These are phyloP conservation scores for Senna siamea DNA, from an alignment of 306 rosid species.

Conservation along the genomic window DNA sequence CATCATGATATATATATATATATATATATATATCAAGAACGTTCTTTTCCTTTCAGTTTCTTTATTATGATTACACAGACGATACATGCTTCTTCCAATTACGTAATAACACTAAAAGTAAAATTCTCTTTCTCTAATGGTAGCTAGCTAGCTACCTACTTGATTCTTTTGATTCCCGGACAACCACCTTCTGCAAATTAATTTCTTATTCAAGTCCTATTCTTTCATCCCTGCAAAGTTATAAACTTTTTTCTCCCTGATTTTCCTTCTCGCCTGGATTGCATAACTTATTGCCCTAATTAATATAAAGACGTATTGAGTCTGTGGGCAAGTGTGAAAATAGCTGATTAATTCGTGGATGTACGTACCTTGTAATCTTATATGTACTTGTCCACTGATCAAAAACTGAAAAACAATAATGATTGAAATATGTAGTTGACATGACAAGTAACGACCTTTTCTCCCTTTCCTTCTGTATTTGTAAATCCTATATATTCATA, in stretches of 20 bases:
- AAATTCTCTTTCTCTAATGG: neutral
- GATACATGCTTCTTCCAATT: slow-evolving; percentile 4
- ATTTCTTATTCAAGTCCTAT: neutral
- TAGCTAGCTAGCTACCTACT: neutral
- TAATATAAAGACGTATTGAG: neutral
- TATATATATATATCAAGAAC: too few relatives aligned
- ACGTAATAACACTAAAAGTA: neutral
- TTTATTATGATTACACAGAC: neutral
- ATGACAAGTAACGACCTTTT: neutral
- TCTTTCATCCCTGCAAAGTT: neutral
- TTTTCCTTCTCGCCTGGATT: neutral
- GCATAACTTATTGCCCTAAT: neutral
- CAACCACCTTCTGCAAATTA: neutral
- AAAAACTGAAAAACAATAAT: neutral
- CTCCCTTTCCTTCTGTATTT: neutral
- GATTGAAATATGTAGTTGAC: neutral
- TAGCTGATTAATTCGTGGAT: too few relatives aligned
- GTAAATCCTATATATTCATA: too few relatives aligned
- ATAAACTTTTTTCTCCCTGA: neutral
- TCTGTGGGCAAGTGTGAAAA: neutral
- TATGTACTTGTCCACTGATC: neutral
- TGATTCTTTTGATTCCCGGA: neutral
- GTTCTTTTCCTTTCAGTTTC: too few relatives aligned
- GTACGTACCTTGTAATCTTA: neutral
- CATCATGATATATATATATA: too few relatives aligned